These are phyloP conservation scores for Dichotomocladium elegans DNA, from an alignment of 371 early-diverging fungal species.

Conservation along the genomic window DNA sequence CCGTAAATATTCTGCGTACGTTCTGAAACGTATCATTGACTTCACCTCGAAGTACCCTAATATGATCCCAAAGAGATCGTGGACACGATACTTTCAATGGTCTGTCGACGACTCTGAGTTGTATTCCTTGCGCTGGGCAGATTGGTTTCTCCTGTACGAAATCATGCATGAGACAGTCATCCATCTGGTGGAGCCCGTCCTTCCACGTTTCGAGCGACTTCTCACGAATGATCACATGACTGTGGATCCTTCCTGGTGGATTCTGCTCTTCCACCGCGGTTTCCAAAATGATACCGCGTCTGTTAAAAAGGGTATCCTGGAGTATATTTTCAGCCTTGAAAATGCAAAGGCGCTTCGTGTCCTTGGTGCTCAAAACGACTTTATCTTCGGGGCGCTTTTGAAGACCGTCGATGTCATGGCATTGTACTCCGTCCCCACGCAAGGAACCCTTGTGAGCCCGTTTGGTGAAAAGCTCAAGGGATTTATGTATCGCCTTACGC, in stretches of 20 bases:
- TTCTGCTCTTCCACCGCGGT: slow-evolving; percentile 34
- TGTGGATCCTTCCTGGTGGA: slow-evolving; percentile 46
- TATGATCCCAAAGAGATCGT: slow-evolving; percentile 1
- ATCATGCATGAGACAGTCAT: slow-evolving; percentile 51
- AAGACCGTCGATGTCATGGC: slow-evolving; percentile 28
- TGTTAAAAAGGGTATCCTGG: slow-evolving; percentile 35
- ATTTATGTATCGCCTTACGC: slow-evolving; percentile 20
- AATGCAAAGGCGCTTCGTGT: slow-evolving; percentile 18
- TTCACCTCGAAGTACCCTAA: slow-evolving; percentile 25
- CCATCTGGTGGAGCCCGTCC: slow-evolving; percentile 51
- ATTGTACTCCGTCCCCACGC: slow-evolving; percentile 36
- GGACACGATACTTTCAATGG: slow-evolving; percentile 44
- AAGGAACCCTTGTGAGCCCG: slow-evolving; percentile 41
- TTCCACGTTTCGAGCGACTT: slow-evolving; percentile 34
- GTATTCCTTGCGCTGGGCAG: slow-evolving; percentile 44
- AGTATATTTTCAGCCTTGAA: slow-evolving; percentile 33
- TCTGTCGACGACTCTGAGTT: slow-evolving; percentile 12
- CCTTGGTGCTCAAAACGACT: slow-evolving; percentile 26
- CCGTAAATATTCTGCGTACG: slow-evolving; percentile 41
- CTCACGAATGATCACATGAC: slow-evolving; percentile 12
- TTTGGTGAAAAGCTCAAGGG: slow-evolving; percentile 37
- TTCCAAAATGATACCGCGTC: slow-evolving; percentile 38
- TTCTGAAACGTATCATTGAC: slow-evolving; percentile 43
- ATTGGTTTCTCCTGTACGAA: slow-evolving; percentile 57
- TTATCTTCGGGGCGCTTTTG: slow-evolving; percentile 38